Percentiles rank a stretch among this genome's conserved stretches.
Conservation (phyloP, 495 filamentous ascomycete genomes). For the Xylaria longipes region DNA sequence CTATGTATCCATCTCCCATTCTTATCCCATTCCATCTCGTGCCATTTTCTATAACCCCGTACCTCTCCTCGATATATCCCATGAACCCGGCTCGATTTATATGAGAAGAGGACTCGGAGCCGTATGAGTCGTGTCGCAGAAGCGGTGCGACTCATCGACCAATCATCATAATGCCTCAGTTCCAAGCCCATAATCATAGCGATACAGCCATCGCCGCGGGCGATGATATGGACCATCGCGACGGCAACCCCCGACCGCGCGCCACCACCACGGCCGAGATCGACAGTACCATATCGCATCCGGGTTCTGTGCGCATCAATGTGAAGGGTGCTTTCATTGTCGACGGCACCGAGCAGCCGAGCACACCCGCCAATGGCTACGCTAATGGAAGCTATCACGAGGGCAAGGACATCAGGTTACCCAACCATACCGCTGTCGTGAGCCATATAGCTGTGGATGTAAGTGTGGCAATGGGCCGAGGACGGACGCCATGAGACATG, state of each 20-base stretch:
- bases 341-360: constrained; percentile 65
- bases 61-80: neutral
- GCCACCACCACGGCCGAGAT: constrained; percentile 60
- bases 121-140: constrained; percentile 9
- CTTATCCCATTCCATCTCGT: neutral
- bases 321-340: constrained; percentile 96
- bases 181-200: neutral
- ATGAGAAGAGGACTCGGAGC: constrained; percentile 6
- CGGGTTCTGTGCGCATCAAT: constrained; percentile 89
- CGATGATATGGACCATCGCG: constrained; percentile 33
- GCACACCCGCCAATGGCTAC: constrained; percentile 58
- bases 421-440: constrained; percentile 89
- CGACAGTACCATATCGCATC: constrained; percentile 79
- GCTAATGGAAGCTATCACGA: constrained; percentile 72
- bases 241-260: constrained; percentile 33
- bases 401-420: constrained; percentile 90
- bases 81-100: neutral
- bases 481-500: constrained; percentile 1
- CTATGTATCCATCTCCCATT: constrained; percentile 4
- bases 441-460: constrained; percentile 98
- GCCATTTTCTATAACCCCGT: neutral
- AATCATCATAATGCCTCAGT: constrained; percentile 10
- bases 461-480: constrained; percentile 44
- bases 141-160: neutral
- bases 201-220: constrained; percentile 22